phyloP scores from a whole-genome alignment of 768 basidiomycete genomes.

The Lactifluus piperatus region DNA sequence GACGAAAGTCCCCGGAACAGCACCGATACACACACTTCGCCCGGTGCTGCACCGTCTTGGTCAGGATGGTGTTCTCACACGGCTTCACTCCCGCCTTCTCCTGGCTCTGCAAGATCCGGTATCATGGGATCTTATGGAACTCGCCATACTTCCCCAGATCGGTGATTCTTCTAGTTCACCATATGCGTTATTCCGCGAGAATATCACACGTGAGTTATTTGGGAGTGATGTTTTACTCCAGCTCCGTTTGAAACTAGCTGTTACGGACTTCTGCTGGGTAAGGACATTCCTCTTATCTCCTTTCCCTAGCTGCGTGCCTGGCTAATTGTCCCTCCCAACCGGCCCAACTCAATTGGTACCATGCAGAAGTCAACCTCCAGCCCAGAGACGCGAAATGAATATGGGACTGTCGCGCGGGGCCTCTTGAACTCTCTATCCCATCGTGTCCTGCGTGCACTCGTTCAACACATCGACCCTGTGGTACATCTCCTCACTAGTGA shows the following conservation, averaged over 20 bases:
- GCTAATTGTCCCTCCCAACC: no score
- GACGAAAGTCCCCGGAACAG: conserved; percentile 32
- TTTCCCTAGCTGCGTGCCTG: not conserved
- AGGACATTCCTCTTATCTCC: conserved; percentile 19
- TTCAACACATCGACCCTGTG: conserved; percentile 11
- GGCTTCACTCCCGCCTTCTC: conserved; percentile 37
- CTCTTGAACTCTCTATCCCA: conserved; percentile 14
- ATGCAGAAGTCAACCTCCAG: conserved; percentile 5
- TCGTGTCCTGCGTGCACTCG: conserved; percentile 7
- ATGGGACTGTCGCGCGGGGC: conserved; percentile 1
- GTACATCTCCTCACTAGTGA: conserved; percentile 10
- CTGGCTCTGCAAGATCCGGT: conserved; percentile 32
- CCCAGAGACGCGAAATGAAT: conserved; percentile 6
- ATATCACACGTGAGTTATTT: conserved; percentile 51
- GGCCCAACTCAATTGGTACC: not conserved
- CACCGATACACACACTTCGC: conserved; percentile 45
- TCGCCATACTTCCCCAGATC: conserved; percentile 26
- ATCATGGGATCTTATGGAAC: conserved; percentile 30
- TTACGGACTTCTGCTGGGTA: conserved; percentile 39
- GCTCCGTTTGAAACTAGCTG: conserved; percentile 46
- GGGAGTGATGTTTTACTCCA: conserved; percentile 48
- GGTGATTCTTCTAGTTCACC: conserved; percentile 24
- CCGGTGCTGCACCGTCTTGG: conserved; percentile 41
- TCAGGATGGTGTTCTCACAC: conserved; percentile 29
- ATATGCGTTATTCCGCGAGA: conserved; percentile 30